phyloP scores from a whole-genome alignment of 1,284 basidiomycete genomes.

The Ganoderma sp. region DNA sequence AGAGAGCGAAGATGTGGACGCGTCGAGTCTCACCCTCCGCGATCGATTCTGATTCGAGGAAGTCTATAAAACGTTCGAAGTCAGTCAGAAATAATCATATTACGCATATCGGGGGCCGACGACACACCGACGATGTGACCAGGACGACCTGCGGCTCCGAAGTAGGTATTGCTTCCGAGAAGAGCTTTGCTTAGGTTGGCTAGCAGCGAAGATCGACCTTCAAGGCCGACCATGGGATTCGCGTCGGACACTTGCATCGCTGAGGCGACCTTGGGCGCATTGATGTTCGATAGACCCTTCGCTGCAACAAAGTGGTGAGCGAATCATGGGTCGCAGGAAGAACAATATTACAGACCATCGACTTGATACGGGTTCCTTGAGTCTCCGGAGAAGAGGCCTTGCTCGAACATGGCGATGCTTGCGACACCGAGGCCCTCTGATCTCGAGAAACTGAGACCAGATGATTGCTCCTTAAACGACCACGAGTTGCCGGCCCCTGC shows the following conservation, averaged over 20 bases:
- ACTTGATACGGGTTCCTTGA: constrained; percentile 69
- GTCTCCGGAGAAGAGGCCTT: constrained; percentile 83
- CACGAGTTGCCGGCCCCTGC: constrained; percentile 90
- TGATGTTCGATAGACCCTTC: constrained; percentile 71
- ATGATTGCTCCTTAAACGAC: constrained; percentile 73
- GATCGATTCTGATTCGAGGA: constrained; percentile 64
- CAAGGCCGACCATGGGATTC: constrained; percentile 92
- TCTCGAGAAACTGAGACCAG: constrained; percentile 67
- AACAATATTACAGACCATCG: constrained; percentile 61
- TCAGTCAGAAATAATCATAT: background rate
- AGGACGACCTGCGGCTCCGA: constrained; percentile 75
- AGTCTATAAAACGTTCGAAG: constrained; percentile 57
- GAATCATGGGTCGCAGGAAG: background rate
- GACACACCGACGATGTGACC: constrained; percentile 80
- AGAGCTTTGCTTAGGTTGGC: constrained; percentile 77
- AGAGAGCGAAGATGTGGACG: constrained; percentile 74
- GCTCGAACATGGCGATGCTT: constrained; percentile 87
- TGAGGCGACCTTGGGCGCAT: constrained; percentile 62
- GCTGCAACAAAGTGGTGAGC: constrained; percentile 51
- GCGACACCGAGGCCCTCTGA: constrained; percentile 95
- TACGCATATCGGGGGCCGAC: background rate
- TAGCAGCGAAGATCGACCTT: constrained; percentile 84
- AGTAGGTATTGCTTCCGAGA: constrained; percentile 65
- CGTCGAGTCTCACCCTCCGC: constrained; percentile 44
- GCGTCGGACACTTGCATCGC: constrained; percentile 82